Base-by-base conservation (phyloP, 371 early-diverging fungal species). In the Umbelopsis sp. region DNA sequence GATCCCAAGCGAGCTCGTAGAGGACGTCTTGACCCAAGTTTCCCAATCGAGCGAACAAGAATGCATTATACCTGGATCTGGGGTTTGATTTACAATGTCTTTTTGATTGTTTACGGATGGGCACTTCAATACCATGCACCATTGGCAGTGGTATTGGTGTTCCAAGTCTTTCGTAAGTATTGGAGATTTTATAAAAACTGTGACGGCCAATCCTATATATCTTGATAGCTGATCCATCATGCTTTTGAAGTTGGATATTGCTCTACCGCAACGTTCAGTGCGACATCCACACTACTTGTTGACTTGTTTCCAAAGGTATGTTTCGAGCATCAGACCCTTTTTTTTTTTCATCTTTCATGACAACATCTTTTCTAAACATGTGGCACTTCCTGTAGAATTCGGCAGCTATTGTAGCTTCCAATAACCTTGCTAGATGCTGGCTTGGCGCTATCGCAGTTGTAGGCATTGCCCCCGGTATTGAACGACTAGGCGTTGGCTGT, bases 371-470 rank as follows among this genome's bases (percentile, higher is more conserved):
- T 35, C 12, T 57, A 5, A 37, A 37, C 11, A 25, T 11, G 7
- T 57, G 18, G 16, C 35, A 12, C 11, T 16, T 35, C 3, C 8
- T 57, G 16, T 18, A 57, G 2, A 69, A 72, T n/a, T 79, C 81
- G 0, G 81, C 84, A 18, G 72, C 81, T 1, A 74, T 80, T 32
- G 71, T 72, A 3, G 84, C 81, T 2, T 75, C 78, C 12, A 83
- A 81, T 64, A 80, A 80, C 41, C 57, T 57, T 35, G 35, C 57
- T 35, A 29, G 83, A 37, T 80, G 80, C 62, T 63, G 80, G 14
- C 65, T 78, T 46, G 79, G 78, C 44, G 81, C 81, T 0, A n/a
- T 69, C 20, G 76, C 74, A 12, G 73, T 76, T 0, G 65, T 72
- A 16, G 16, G 52, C 1, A 71, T 80, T 32, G 52, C 74, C 12